phyloP scores from a whole-genome alignment of 768 basidiomycete species.

The Termitomyces sp. region DNA sequence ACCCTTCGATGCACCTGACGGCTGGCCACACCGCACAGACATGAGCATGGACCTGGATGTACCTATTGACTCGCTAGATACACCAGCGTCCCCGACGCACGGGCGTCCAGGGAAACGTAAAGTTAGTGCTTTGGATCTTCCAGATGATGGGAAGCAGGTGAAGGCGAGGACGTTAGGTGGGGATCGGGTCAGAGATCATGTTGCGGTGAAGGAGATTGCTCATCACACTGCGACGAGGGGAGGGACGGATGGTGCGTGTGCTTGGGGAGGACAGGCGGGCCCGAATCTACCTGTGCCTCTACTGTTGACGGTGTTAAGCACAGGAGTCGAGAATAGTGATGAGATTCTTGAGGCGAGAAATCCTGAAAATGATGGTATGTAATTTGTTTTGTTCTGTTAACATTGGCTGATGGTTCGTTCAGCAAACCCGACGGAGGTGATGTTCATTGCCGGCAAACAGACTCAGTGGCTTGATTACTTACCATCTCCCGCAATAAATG shows the following conservation, averaged over 20 bases:
- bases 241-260: conserved; percentile 7
- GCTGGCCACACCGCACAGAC: conserved; percentile 29
- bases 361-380: conserved; percentile 56
- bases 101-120: conserved; percentile 45
- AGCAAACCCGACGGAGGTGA: conserved; percentile 62
- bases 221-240: neutral
- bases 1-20: conserved; percentile 34
- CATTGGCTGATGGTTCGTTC: neutral
- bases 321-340: conserved; percentile 58
- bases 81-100: conserved; percentile 27
- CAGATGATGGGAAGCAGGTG: conserved; percentile 30
- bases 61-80: conserved; percentile 49
- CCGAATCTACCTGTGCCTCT: conserved; percentile 49
- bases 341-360: conserved; percentile 77
- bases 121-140: conserved; percentile 29
- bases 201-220: conserved; percentile 50
- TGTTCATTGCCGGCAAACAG: conserved; percentile 56
- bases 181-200: conserved; percentile 45
- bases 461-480: conserved; percentile 90
- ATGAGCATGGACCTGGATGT: conserved; percentile 51
- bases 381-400: neutral
- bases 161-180: conserved; percentile 64
- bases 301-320: conserved; percentile 53
- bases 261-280: conserved; percentile 18
- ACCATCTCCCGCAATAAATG: conserved; percentile 59